A percentile compares a stretch with the other conserved stretches of the same genome.
Evolutionary conservation across 768 basidiomycete genomes (phyloP).

Genomic region (Pulveroboletus sp.): DNA sequence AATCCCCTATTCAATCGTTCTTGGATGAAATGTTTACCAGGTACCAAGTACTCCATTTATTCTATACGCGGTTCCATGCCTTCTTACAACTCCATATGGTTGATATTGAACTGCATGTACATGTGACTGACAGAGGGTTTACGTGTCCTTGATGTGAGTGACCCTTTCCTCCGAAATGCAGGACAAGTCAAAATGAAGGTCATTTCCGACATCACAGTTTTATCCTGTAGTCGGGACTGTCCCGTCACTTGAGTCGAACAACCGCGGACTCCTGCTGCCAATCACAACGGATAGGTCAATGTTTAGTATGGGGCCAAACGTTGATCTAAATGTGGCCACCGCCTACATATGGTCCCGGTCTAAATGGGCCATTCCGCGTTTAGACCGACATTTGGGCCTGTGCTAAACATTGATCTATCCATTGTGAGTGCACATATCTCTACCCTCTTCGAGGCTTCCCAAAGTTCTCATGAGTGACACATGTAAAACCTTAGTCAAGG

Average conservation of each 20-base stretch:
- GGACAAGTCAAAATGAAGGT: neutral
- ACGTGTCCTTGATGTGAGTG: neutral
- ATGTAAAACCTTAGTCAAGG: neutral
- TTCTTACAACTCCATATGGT: neutral
- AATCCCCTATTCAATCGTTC: neutral
- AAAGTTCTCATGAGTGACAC: neutral
- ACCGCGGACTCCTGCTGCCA: too few species aligned
- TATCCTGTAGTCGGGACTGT: neutral
- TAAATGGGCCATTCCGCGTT: too few species aligned
- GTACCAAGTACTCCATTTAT: neutral
- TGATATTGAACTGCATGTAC: neutral
- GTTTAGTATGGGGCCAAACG: too few species aligned
- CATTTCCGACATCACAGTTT: neutral
- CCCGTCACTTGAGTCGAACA: neutral
- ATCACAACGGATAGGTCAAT: too few species aligned
- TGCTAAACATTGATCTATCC: too few species aligned
- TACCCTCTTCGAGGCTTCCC: neutral
- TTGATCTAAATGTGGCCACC: too few species aligned
- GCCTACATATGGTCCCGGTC: too few species aligned
- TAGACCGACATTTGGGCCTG: too few species aligned
- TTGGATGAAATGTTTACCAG: constrained; percentile 8
- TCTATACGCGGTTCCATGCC: neutral
- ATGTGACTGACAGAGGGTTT: neutral
- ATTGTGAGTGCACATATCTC: neutral
- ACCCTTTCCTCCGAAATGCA: neutral